A percentile compares a stretch with the other conserved stretches of the same genome.
phyloP scores from a whole-genome alignment of 1,284 basidiomycete genomes.

The Exobasidium rhododendri region DNA sequence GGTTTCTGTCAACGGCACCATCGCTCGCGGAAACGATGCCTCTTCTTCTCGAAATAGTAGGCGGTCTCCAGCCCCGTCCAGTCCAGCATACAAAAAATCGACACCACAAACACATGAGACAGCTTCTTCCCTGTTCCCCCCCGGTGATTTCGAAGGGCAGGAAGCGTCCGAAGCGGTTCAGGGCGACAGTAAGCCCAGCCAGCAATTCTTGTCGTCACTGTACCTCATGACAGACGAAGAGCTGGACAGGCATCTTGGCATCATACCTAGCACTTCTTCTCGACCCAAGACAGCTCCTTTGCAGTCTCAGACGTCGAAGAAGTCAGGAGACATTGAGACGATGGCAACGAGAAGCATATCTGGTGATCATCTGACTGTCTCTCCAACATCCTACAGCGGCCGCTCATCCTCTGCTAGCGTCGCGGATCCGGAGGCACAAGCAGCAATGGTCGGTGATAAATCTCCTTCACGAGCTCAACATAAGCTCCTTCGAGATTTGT shows the following conservation, averaged over 20 bases:
- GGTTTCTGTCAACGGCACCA: background rate
- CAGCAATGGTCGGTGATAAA: background rate
- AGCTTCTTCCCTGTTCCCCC: background rate
- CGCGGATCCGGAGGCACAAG: background rate
- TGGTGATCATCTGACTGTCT: background rate
- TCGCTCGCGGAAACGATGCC: too few species aligned
- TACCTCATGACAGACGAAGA: slow-evolving; percentile 18
- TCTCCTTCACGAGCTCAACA: background rate
- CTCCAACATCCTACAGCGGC: background rate
- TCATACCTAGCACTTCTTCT: background rate
- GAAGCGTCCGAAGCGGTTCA: slow-evolving; percentile 4
- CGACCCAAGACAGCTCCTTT: background rate
- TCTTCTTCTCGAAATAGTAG: background rate
- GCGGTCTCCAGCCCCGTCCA: background rate
- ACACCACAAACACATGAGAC: background rate
- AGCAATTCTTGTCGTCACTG: slow-evolving; percentile 12
- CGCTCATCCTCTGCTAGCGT: background rate
- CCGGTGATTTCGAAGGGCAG: background rate
- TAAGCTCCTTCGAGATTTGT: background rate
- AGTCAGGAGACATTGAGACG: background rate
- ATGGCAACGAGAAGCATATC: background rate
- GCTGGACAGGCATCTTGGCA: slow-evolving; percentile 12
- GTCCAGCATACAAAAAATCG: background rate
- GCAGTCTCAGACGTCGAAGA: background rate
- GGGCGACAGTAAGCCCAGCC: slow-evolving; percentile 5